phyloP scores from a whole-genome alignment of 2,329 filamentous ascomycete species.

The Xylariaceae sp. region DNA sequence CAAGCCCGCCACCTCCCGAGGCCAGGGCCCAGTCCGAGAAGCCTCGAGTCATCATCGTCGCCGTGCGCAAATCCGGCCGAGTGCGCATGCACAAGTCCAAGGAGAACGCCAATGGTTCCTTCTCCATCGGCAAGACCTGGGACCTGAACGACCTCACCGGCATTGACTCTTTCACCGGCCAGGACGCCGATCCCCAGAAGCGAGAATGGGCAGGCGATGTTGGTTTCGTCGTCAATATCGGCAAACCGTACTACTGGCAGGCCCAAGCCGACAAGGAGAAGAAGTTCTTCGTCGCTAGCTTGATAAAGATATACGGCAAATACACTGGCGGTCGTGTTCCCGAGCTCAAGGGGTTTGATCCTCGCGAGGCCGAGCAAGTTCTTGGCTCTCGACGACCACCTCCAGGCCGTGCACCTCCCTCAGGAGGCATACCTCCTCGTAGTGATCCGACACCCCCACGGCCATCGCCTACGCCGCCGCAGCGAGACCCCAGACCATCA shows the following conservation, averaged over 20 bases:
- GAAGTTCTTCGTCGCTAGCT: constrained; percentile 94
- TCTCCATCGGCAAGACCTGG: constrained; percentile 98
- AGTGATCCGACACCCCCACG: constrained; percentile 18
- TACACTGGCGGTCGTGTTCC: constrained; percentile 86
- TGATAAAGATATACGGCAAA: constrained; percentile 95
- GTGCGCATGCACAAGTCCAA: constrained; percentile 96
- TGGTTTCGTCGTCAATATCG: constrained; percentile 83
- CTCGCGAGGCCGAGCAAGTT: constrained; percentile 71
- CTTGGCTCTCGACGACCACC: constrained; percentile 52
- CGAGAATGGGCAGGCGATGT: constrained; percentile 76
- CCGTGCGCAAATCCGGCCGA: constrained; percentile 85
- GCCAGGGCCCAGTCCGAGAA: constrained; percentile 75
- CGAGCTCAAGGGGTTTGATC: constrained; percentile 76
- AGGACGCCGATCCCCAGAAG: constrained; percentile 52
- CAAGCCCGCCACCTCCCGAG: constrained; percentile 76
- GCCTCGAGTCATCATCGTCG: constrained; percentile 84
- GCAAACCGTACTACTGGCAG: constrained; percentile 97
- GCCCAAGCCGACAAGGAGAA: constrained; percentile 92
- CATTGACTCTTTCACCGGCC: constrained; percentile 76
- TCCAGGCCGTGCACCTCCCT: constrained; percentile 22
- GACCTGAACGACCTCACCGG: constrained; percentile 82
- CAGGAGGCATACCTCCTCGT: constrained; percentile 22
- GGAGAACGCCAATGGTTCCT: constrained; percentile 89
- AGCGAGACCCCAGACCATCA: constrained; percentile 8
- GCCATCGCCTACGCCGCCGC: constrained; percentile 10